Evolutionary conservation across 441 rosid genomes (phyloP).

Genomic region (Erysimum pusillum): DNA sequence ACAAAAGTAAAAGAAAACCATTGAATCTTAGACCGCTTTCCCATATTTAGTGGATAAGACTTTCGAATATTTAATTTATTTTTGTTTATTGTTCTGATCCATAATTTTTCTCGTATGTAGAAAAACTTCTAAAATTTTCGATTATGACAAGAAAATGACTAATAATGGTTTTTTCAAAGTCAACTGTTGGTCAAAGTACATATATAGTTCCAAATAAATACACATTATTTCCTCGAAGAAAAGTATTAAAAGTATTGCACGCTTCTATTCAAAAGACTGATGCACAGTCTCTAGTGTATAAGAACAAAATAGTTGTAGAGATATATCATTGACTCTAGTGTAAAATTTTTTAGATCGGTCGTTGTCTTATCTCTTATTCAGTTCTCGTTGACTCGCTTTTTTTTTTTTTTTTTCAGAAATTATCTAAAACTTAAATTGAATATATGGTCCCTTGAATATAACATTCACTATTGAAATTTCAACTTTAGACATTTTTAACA

Average conservation of each 20-base stretch:
- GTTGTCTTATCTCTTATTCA: conserved; percentile 30
- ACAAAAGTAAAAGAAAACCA: too few species aligned
- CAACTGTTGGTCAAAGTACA: neutral
- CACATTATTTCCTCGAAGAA: neutral
- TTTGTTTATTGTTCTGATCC: neutral
- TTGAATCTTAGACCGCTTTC: too few species aligned
- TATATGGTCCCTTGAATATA: too few species aligned
- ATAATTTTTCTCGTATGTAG: neutral
- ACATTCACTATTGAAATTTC: too few species aligned
- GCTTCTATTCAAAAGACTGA: neutral
- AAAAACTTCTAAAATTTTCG: neutral
- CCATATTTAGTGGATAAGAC: conserved; percentile 16
- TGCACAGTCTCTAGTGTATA: conserved; percentile 3
- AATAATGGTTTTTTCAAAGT: conserved; percentile 14
- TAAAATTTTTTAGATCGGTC: conserved; percentile 7
- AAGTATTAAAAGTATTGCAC: conserved; percentile 37
- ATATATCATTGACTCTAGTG: conserved; percentile 2
- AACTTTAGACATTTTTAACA: too few species aligned
- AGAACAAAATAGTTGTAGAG: neutral
- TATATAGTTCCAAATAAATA: neutral
- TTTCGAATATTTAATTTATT: neutral
- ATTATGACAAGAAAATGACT: conserved; percentile 2
- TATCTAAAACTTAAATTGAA: too few species aligned
- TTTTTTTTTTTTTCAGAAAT: neutral
- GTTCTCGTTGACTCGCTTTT: conserved; percentile 24